A percentile compares a stretch with the other conserved stretches of the same genome.
Evolutionary conservation across 176 grass and related monocot species (phyloP).

Genomic region (Themeda triandra): DNA sequence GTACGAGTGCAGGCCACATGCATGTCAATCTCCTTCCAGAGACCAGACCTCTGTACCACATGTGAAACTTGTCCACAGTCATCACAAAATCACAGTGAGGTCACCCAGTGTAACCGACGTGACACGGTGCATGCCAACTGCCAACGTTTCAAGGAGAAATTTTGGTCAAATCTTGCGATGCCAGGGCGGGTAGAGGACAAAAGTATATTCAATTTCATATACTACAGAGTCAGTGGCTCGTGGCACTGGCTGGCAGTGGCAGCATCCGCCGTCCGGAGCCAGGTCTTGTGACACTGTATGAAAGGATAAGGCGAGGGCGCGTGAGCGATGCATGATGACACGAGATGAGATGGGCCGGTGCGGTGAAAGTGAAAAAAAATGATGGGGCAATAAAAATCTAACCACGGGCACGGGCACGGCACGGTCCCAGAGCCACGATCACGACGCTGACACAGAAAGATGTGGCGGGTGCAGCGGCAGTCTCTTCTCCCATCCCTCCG

Average conservation of each 20-base stretch:
- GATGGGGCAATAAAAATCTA: conserved; percentile 6
- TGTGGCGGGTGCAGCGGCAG: conserved; percentile 8
- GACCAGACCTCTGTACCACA: no score
- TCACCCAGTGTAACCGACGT: neutral
- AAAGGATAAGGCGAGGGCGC: no score
- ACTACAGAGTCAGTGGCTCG: neutral
- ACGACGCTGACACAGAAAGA: conserved; percentile 24
- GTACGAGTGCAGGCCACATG: no score
- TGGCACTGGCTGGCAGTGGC: neutral
- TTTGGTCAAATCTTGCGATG: conserved; percentile 20
- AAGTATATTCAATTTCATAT: conserved; percentile 25
- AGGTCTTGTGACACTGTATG: no score
- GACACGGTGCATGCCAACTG: neutral
- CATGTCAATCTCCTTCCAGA: no score
- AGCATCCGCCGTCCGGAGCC: no score
- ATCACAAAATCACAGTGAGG: conserved; percentile 16
- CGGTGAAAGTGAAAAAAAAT: conserved; percentile 21
- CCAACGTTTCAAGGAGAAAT: neutral
- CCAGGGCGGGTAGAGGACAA: conserved; percentile 18
- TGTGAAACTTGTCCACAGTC: neutral
- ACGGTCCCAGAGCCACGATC: neutral
- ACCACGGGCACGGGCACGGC: neutral
- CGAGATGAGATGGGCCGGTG: conserved; percentile 31
- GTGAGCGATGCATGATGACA: no score
- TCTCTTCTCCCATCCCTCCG: no score